Evolutionary conservation across 306 rosid species (phyloP).

Genomic region (Leucaena leucocephala): DNA sequence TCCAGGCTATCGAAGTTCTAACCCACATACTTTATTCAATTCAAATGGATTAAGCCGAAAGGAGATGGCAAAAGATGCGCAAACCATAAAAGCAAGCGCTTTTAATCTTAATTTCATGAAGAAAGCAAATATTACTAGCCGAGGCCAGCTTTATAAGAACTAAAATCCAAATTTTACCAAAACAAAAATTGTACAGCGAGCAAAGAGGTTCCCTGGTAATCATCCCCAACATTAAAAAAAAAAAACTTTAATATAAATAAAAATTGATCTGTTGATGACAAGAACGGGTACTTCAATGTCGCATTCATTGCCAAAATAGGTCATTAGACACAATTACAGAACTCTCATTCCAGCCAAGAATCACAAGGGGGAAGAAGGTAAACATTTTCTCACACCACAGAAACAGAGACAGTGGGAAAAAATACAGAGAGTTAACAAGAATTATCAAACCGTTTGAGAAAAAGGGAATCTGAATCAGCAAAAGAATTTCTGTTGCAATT

Average conservation of each 20-base stretch:
- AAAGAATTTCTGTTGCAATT: not conserved
- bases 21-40: not conserved
- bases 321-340: constrained; percentile 16
- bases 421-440: not conserved
- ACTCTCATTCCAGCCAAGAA: constrained; percentile 28
- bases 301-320: constrained; percentile 28
- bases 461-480: constrained; percentile 27
- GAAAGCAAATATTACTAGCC: constrained; percentile 23
- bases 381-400: constrained; percentile 28
- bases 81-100: not conserved
- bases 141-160: constrained; percentile 22
- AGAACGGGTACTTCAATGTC: constrained; percentile 18
- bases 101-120: constrained; percentile 4
- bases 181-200: constrained; percentile 18
- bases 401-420: constrained; percentile 22
- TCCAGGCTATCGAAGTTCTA: not conserved
- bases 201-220: not conserved
- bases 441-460: constrained; percentile 35
- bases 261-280: not conserved
- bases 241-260: not conserved
- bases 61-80: not conserved
- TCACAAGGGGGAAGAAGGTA: constrained; percentile 9
- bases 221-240: not conserved
- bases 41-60: constrained; percentile 25
- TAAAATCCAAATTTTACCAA: not conserved